Conservation (phyloP, 805 yeast species). For the Starmerella stellata region DNA sequence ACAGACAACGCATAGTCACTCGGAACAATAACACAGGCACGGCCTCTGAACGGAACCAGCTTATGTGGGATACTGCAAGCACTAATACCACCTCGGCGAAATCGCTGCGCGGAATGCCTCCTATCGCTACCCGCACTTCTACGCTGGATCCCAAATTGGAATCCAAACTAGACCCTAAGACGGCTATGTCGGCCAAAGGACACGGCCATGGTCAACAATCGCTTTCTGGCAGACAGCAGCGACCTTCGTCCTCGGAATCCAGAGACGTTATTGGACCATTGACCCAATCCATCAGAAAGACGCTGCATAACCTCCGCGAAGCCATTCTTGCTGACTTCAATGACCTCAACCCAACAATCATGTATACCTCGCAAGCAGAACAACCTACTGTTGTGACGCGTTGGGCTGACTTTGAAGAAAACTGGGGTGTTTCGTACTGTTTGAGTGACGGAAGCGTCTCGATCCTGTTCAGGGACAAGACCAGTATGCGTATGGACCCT, state of each 20-base stretch:
- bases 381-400: conserved; percentile 32
- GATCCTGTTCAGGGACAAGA: conserved; percentile 70
- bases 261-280: conserved; percentile 7
- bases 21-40: not conserved
- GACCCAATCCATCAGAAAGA: conserved; percentile 8
- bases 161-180: not conserved
- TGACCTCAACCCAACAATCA: not conserved
- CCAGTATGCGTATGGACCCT: conserved; percentile 54
- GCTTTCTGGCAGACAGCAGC: conserved; percentile 1
- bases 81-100: not conserved
- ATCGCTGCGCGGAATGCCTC: conserved; percentile 2
- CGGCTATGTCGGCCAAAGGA: not conserved
- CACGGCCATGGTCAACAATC: not conserved
- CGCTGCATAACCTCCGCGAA: conserved; percentile 3
- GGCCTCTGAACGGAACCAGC: not conserved
- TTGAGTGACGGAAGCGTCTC: conserved; percentile 80
- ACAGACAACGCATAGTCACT: not conserved
- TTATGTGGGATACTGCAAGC: not conserved
- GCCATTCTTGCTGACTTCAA: not conserved
- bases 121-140: conserved; percentile 8
- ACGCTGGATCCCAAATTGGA: not conserved
- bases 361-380: not conserved
- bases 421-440: conserved; percentile 89
- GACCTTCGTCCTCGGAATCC: conserved; percentile 7
- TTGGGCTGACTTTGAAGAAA: conserved; percentile 96